phyloP scores from a whole-genome alignment of 441 rosid genomes.

The Erodium moschatum region DNA sequence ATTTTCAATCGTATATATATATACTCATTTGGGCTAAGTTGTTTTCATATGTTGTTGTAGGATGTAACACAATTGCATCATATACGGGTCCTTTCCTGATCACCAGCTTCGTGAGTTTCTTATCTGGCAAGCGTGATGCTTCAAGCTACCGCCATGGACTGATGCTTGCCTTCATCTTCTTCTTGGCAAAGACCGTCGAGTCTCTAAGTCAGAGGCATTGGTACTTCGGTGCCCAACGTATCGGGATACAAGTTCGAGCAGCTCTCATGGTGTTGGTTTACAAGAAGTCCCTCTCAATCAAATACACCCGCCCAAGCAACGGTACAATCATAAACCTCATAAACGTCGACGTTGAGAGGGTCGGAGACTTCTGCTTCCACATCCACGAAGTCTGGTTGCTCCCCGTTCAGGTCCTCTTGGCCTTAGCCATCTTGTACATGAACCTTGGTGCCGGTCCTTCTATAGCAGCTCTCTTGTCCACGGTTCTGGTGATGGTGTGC shows the following conservation, averaged over 20 bases:
- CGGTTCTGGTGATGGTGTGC: constrained; percentile 49
- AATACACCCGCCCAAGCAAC: constrained; percentile 30
- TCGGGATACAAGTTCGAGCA: constrained; percentile 28
- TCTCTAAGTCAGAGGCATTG: constrained; percentile 54
- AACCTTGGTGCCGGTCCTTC: constrained; percentile 57
- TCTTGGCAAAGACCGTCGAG: constrained; percentile 54
- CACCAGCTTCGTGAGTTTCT: constrained; percentile 48
- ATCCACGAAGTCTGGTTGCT: constrained; percentile 68
- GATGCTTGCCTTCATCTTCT: constrained; percentile 46
- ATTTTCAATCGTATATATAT: too few relatives aligned
- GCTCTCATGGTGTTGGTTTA: constrained; percentile 47
- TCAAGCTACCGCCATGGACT: constrained; percentile 36
- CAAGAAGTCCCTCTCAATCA: constrained; percentile 43
- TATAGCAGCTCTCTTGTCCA: constrained; percentile 42
- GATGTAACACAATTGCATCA: constrained; percentile 52
- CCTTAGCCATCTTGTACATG: constrained; percentile 41
- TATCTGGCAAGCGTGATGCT: constrained; percentile 31
- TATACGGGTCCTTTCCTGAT: constrained; percentile 56
- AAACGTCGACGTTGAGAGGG: constrained; percentile 56
- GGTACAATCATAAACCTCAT: constrained; percentile 53
- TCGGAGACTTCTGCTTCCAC: constrained; percentile 55
- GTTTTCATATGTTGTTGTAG: constrained; percentile 23
- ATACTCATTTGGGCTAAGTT: background rate
- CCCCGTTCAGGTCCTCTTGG: constrained; percentile 52
- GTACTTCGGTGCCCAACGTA: constrained; percentile 61